Base-by-base conservation (phyloP, 2,329 filamentous ascomycete genomes). In the Verticillium dahliae region DNA sequence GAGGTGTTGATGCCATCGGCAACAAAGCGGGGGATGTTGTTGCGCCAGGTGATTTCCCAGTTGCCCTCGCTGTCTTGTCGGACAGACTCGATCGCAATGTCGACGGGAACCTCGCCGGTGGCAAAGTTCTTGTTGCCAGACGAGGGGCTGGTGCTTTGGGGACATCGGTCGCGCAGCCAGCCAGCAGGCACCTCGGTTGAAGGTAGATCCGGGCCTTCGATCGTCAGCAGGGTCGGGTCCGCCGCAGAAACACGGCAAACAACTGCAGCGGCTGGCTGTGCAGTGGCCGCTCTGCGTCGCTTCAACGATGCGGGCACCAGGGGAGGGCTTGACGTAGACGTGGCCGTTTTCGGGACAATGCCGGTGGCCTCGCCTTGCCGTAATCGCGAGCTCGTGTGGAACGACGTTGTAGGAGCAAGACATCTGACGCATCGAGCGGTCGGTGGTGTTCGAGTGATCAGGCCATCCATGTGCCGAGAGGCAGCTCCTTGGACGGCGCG, bases 31-130 rank as follows among this genome's bases (percentile, higher is more conserved):
- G 72, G 65, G 59, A 79, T 75, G 62, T 84, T 81, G 58, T 75
- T 69, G 6, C 73, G 68, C 86, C 91, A 95, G n/a, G 75, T 70
- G 7, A 94, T 73, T 22, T 79, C 75, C 13, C 91, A 73, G 1
- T 75, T 74, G 9, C 78, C 79, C 18, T 79, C 74, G 0, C 75
- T 67, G 15, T 67, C 66, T 1, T 72, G 59, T 1, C 67, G 64
- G 33, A 76, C 74, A 1, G 64, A 35, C 4, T 67, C 62, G 22
- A 80, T 69, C 13, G 64, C 58, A 34, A 80, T 74, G 11, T 68
- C 57, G 1, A 65, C 31, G 6, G 74, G 73, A 5, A 83, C 72
- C 38, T 80, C 75, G 34, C 73, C 72, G 4, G 77, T 79, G 1
- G 75, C 73, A 67, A 80, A 82, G 63, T 74, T 82, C 70, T 86